These are phyloP conservation scores for Conticribra guillardii DNA, from an alignment of 108 stramenopile species.

Conservation along the genomic window DNA sequence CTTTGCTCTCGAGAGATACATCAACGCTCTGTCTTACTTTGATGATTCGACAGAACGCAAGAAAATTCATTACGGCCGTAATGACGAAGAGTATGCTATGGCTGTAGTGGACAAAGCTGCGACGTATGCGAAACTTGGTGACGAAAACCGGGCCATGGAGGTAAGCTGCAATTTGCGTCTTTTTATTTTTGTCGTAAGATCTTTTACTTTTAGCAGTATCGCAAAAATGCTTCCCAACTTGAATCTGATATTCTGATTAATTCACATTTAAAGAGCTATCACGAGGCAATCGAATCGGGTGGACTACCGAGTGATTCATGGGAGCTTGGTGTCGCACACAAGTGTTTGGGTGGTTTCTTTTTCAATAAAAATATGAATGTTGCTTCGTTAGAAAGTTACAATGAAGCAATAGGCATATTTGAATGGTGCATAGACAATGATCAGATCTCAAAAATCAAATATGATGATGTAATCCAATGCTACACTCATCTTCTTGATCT, in stretches of 20 bases:
- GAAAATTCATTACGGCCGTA: conserved; percentile 24
- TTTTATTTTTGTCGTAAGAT: too few species aligned
- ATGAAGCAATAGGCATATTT: conserved; percentile 48
- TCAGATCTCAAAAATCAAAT: conserved; percentile 12
- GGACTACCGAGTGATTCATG: conserved; percentile 48
- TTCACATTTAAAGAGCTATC: conserved; percentile 47
- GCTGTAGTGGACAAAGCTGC: conserved; percentile 47
- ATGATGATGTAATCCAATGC: conserved; percentile 40
- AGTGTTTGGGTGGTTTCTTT: conserved; percentile 36
- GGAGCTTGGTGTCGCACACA: conserved; percentile 53
- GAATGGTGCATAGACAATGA: conserved; percentile 40
- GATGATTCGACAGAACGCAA: conserved; percentile 29
- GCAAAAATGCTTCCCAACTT: too few species aligned
- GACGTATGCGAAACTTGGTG: conserved; percentile 46
- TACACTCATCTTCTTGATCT: conserved; percentile 47
- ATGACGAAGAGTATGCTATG: conserved; percentile 46
- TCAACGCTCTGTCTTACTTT: conserved; percentile 41
- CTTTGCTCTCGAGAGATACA: conserved; percentile 33
- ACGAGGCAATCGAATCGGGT: conserved; percentile 48
- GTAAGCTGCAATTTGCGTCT: conserved; percentile 6
- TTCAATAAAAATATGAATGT: conserved; percentile 21
- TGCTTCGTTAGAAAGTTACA: conserved; percentile 39
- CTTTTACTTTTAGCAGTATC: too few species aligned
- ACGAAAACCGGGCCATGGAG: conserved; percentile 40
- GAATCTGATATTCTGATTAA: too few species aligned